Conservation (phyloP, 208 protist species). For the Leishmania gerbilli region DNA sequence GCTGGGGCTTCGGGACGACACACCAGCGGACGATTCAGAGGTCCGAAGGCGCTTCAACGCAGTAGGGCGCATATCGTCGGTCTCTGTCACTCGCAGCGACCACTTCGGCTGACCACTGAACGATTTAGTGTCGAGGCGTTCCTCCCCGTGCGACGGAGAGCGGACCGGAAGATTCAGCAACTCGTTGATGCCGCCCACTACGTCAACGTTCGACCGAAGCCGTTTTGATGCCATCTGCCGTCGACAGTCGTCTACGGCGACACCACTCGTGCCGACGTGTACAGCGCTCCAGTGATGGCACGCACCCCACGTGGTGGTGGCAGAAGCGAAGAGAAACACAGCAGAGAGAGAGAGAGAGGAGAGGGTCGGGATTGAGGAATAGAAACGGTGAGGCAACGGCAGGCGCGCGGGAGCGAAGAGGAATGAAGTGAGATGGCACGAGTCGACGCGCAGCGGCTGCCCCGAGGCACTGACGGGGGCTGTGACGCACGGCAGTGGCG, state of each 20-base stretch:
- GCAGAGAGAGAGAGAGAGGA: background rate
- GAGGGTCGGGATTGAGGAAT: background rate
- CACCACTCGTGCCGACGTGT: background rate
- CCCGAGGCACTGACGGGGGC: background rate
- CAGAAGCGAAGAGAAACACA: background rate
- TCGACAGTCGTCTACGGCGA: background rate
- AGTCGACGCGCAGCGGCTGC: background rate
- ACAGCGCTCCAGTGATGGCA: background rate
- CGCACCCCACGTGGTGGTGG: background rate
- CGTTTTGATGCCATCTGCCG: background rate
- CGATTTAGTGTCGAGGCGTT: background rate
- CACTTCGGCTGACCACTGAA: background rate
- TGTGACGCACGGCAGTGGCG: background rate
- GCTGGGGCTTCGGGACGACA: background rate
- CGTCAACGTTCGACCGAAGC: constrained; percentile 1
- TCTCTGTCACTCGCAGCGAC: background rate
- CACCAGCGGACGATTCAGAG: background rate
- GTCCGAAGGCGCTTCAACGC: background rate
- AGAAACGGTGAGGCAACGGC: background rate
- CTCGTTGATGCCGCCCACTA: constrained; percentile 3
- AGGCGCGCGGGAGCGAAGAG: background rate
- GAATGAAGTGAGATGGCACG: background rate
- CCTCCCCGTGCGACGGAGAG: background rate
- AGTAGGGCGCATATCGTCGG: background rate
- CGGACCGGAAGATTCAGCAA: constrained; percentile 1